Conservation (phyloP, 306 rosid species). For the Vicia faba region DNA sequence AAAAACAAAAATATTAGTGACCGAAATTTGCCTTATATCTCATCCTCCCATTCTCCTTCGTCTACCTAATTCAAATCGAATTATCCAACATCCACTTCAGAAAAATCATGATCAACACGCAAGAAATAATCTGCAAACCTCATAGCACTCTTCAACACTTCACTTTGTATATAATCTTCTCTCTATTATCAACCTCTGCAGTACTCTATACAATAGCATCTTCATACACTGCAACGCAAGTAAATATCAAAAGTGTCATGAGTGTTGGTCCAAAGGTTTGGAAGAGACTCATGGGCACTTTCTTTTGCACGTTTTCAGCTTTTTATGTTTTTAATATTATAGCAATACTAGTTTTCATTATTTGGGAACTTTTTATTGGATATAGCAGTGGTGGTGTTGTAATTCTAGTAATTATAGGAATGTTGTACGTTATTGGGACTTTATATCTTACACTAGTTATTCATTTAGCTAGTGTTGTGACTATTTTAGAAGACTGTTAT, state of each 20-base stretch:
- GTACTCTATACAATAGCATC: slow-evolving; percentile 72
- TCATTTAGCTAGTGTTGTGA: slow-evolving; percentile 72
- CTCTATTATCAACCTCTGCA: slow-evolving; percentile 54
- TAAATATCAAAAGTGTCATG: slow-evolving; percentile 50
- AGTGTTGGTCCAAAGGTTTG: slow-evolving; percentile 69
- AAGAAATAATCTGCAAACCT: slow-evolving; percentile 6
- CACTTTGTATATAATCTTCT: slow-evolving; percentile 26
- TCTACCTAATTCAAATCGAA: too few species aligned
- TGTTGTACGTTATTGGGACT: slow-evolving; percentile 46
- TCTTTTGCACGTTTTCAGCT: slow-evolving; percentile 47
- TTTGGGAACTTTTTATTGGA: not conserved
- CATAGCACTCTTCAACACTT: slow-evolving; percentile 34
- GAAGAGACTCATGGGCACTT: slow-evolving; percentile 65
- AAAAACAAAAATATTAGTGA: too few species aligned
- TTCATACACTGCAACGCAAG: slow-evolving; percentile 50
- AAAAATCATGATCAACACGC: slow-evolving; percentile 38
- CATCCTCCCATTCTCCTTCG: too few species aligned
- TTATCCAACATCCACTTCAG: slow-evolving; percentile 46
- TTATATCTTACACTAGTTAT: slow-evolving; percentile 58
- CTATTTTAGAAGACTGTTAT: slow-evolving; percentile 62
- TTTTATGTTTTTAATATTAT: slow-evolving; percentile 44
- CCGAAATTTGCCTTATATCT: too few species aligned
- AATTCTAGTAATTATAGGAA: not conserved
- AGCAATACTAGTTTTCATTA: not conserved
- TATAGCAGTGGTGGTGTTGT: rapidly evolving